A percentile compares a stretch with the other conserved stretches of the same genome.
Evolutionary conservation across 2,329 filamentous ascomycete species (phyloP).

Genomic region (Myotisia sp.): DNA sequence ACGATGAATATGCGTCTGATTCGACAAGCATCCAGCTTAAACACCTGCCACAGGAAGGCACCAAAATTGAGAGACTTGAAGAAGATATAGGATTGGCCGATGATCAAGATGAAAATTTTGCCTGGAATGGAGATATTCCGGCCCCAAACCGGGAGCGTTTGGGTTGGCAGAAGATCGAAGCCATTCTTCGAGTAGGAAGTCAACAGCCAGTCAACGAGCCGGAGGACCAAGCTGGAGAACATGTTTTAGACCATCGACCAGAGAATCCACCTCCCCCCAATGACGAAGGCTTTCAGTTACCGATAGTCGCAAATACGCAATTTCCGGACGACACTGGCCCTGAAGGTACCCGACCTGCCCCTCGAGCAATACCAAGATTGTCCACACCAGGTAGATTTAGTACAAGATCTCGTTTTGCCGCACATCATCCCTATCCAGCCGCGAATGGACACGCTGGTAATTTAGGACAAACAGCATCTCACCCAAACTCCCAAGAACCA

Average conservation of each 20-base stretch:
- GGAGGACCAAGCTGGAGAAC: too few species aligned
- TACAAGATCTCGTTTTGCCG: constrained; percentile 10
- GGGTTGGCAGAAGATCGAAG: constrained; percentile 28
- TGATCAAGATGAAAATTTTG: not conserved
- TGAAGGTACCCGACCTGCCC: not conserved
- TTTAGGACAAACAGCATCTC: constrained; percentile 16
- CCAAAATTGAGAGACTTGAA: not conserved
- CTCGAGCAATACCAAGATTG: constrained; percentile 4
- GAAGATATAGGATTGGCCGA: not conserved
- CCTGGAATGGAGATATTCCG: not conserved
- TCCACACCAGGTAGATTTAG: constrained; percentile 7
- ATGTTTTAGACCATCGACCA: not conserved
- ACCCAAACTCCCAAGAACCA: too few species aligned
- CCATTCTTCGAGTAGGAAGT: constrained; percentile 14
- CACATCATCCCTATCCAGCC: constrained; percentile 6
- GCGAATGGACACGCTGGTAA: constrained; percentile 2
- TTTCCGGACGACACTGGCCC: constrained; percentile 2
- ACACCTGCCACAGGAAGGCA: not conserved
- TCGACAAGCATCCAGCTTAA: not conserved
- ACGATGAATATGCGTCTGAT: constrained; percentile 18
- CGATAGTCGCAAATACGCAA: not conserved
- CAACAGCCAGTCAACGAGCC: not conserved
- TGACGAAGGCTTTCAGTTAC: not conserved
- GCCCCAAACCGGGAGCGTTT: constrained; percentile 16
- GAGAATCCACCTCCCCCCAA: not conserved